These are phyloP conservation scores for Aureobasidium namibiae DNA, from an alignment of 2,329 filamentous ascomycete genomes.

Conservation along the genomic window DNA sequence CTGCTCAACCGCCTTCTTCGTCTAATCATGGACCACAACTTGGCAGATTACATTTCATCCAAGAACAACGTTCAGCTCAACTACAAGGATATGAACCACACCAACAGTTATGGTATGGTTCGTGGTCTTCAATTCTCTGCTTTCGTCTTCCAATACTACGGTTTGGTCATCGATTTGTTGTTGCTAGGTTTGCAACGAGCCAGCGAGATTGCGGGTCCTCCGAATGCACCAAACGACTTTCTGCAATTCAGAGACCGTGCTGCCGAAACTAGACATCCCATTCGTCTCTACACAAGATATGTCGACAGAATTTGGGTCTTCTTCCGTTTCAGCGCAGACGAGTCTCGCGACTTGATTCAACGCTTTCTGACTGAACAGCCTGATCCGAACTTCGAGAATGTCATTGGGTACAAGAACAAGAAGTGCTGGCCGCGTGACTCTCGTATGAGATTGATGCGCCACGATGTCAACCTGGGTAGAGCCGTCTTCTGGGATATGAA, in stretches of 20 bases:
- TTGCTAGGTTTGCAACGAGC: conserved; percentile 88
- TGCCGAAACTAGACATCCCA: conserved; percentile 87
- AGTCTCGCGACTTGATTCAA: conserved; percentile 92
- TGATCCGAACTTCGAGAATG: conserved; percentile 98
- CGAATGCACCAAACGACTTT: conserved; percentile 92
- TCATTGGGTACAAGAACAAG: conserved; percentile 98
- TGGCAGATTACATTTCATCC: conserved; percentile 97
- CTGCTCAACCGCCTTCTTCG: conserved; percentile 86
- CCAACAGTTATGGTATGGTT: conserved; percentile 98
- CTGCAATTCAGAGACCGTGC: conserved; percentile 91
- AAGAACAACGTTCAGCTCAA: conserved; percentile 99
- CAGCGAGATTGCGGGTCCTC: conserved; percentile 94
- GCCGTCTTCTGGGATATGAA: conserved; percentile 99
- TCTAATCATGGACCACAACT: conserved; percentile 97
- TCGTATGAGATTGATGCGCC: conserved; percentile 95
- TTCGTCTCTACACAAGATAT: conserved; percentile 94
- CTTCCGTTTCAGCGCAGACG: conserved; percentile 85
- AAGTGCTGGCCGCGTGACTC: conserved; percentile 99
- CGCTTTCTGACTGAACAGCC: conserved; percentile 96
- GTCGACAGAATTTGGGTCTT: conserved; percentile 99
- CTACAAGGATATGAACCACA: conserved; percentile 99
- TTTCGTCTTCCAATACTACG: conserved; percentile 98
- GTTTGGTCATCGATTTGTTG: conserved; percentile 85
- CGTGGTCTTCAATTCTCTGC: conserved; percentile 95
- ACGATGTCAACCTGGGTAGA: conserved; percentile 94